Conservation (phyloP, 148 eudicot genomes). For the Bassia scoparia region DNA sequence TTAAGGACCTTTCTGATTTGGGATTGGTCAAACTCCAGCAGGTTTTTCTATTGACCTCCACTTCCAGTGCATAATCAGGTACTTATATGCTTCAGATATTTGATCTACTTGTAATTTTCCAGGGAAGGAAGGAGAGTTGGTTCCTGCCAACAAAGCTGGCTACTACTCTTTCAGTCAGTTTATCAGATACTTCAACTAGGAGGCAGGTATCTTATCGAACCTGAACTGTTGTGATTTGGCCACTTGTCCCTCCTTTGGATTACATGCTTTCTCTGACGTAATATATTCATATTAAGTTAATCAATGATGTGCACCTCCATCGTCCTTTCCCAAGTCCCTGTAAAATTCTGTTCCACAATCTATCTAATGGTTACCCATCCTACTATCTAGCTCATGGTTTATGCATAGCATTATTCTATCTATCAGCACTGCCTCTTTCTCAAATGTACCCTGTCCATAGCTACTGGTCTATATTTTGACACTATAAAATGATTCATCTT, state of each 20-base stretch:
- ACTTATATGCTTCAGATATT: background rate
- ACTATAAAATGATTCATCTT: background rate
- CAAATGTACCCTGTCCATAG: background rate
- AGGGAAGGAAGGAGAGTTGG: conserved; percentile 99
- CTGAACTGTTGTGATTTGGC: background rate
- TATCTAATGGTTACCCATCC: background rate
- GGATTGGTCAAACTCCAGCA: conserved; percentile 91
- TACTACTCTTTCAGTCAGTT: conserved; percentile 84
- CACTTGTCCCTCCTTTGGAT: background rate
- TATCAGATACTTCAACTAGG: conserved; percentile 77
- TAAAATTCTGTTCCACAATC: background rate
- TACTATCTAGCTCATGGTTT: background rate
- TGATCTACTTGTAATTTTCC: conserved; percentile 23
- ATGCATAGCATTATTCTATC: background rate
- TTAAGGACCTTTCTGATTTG: conserved; percentile 90
- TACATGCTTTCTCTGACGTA: background rate
- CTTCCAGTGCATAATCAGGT: background rate
- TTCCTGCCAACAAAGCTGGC: conserved; percentile 89
- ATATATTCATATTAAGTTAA: too few species aligned
- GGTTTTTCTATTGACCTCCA: conserved; percentile 38
- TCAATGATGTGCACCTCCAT: background rate
- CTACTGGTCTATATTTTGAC: background rate
- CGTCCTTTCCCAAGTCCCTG: background rate
- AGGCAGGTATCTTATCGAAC: conserved; percentile 54
- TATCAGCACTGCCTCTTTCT: background rate